phyloP scores from a whole-genome alignment of 2,329 filamentous ascomycete species.

The Colletotrichum plurivorum region DNA sequence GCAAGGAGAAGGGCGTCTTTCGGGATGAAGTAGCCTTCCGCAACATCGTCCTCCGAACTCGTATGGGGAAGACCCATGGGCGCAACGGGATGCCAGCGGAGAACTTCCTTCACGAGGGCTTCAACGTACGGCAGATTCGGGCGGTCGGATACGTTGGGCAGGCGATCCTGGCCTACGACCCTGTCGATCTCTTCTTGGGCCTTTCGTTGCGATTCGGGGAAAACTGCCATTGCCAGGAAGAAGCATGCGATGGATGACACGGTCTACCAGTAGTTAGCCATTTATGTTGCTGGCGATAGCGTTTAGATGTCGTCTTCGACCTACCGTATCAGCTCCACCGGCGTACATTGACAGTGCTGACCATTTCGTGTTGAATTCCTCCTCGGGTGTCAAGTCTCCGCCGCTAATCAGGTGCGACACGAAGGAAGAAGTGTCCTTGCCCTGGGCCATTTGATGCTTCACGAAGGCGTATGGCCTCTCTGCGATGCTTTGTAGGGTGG shows the following conservation, averaged over 20 bases:
- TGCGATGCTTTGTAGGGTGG: slow-evolving; percentile 8
- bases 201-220: slow-evolving; percentile 58
- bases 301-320: slow-evolving; percentile 23
- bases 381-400: slow-evolving; percentile 1
- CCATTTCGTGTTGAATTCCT: slow-evolving; percentile 27
- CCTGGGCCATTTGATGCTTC: slow-evolving; percentile 44
- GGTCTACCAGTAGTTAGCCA: slow-evolving; percentile 40
- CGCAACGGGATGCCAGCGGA: slow-evolving; percentile 69
- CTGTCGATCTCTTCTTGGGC: slow-evolving; percentile 68
- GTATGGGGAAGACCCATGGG: slow-evolving; percentile 58
- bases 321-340: slow-evolving; percentile 41
- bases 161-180: slow-evolving; percentile 62
- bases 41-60: slow-evolving; percentile 46
- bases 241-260: slow-evolving; percentile 55
- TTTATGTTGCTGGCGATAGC: too few species aligned
- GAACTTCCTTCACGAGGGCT: slow-evolving; percentile 68
- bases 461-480: slow-evolving; percentile 42
- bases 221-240: slow-evolving; percentile 62
- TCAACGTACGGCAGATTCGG: slow-evolving; percentile 65
- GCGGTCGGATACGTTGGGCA: slow-evolving; percentile 64
- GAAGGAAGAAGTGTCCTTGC: slow-evolving; percentile 31
- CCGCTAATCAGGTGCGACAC: slow-evolving; percentile 17
- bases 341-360: slow-evolving; percentile 36
- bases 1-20: slow-evolving; percentile 43
- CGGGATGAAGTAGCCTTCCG: slow-evolving; percentile 38